Conservation (phyloP, 768 basidiomycete species). For the Kwoniella europaea region DNA sequence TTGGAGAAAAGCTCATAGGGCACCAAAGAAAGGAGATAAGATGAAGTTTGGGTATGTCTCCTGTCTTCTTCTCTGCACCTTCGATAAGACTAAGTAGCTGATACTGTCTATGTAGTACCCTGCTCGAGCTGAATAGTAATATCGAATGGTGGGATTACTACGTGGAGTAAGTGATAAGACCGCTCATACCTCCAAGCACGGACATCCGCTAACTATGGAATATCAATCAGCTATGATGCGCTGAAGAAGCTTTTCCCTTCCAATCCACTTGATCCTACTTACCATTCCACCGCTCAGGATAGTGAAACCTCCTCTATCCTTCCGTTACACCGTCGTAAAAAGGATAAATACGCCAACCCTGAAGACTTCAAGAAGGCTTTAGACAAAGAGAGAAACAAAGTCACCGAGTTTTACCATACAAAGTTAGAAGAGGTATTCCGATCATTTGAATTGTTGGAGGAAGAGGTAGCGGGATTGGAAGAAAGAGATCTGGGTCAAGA, state of each 20-base stretch:
- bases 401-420: conserved; percentile 73
- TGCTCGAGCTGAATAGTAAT: conserved; percentile 58
- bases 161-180: conserved; percentile 52
- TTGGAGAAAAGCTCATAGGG: conserved; percentile 35
- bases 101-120: conserved; percentile 37
- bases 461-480: conserved; percentile 56
- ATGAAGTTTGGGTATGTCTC: conserved; percentile 58
- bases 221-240: conserved; percentile 54
- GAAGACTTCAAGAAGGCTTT: conserved; percentile 71
- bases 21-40: conserved; percentile 44
- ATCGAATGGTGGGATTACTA: conserved; percentile 59
- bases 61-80: not conserved
- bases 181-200: not conserved
- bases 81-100: not conserved
- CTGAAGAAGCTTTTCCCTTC: conserved; percentile 59
- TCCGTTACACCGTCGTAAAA: conserved; percentile 29
- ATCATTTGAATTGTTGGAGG: conserved; percentile 51
- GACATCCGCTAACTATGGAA: not conserved
- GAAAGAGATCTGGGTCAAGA: conserved; percentile 52
- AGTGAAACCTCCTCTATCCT: conserved; percentile 54
- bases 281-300: conserved; percentile 48
- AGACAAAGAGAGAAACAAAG: conserved; percentile 81
- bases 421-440: conserved; percentile 72
- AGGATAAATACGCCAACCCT: conserved; percentile 51
- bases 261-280: conserved; percentile 54